phyloP scores from a whole-genome alignment of 2,329 filamentous ascomycete genomes.

The Fusarium algeriense region DNA sequence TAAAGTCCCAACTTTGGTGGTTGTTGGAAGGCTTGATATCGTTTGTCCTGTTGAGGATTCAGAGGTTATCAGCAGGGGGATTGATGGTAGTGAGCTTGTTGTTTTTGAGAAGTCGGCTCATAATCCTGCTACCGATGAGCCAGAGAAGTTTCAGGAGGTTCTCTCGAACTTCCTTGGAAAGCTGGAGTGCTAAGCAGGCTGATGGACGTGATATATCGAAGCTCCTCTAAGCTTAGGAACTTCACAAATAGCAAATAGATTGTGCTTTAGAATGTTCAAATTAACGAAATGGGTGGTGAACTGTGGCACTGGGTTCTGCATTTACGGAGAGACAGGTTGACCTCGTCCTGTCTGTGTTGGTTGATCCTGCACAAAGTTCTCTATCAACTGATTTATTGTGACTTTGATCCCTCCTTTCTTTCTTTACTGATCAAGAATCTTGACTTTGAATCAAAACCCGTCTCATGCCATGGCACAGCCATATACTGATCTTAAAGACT shows the following conservation, averaged over 20 bases:
- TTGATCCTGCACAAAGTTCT: no score
- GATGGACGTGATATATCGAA: rapidly evolving
- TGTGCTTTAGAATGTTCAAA: neutral
- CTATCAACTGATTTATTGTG: no score
- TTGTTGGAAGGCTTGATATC: slow-evolving; percentile 9
- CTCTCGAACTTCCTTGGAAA: neutral
- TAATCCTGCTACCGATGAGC: slow-evolving; percentile 16
- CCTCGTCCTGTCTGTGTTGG: no score
- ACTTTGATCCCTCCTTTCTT: no score
- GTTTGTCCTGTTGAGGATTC: slow-evolving; percentile 18
- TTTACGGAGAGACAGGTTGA: no score
- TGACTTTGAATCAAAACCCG: no score
- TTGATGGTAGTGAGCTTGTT: slow-evolving; percentile 1
- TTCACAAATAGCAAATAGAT: neutral
- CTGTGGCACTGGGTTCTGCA: no score
- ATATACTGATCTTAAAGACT: no score
- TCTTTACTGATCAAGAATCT: no score
- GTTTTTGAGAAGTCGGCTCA: slow-evolving; percentile 14
- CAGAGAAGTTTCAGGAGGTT: slow-evolving; percentile 1
- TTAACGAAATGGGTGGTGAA: no score
- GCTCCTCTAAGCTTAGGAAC: rapidly evolving
- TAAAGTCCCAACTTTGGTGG: neutral
- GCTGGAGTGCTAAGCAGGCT: neutral
- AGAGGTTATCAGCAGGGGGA: neutral
- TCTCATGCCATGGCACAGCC: no score